phyloP scores from a whole-genome alignment of 352 stramenopile genomes.

The Phytophthora niederhauseri region DNA sequence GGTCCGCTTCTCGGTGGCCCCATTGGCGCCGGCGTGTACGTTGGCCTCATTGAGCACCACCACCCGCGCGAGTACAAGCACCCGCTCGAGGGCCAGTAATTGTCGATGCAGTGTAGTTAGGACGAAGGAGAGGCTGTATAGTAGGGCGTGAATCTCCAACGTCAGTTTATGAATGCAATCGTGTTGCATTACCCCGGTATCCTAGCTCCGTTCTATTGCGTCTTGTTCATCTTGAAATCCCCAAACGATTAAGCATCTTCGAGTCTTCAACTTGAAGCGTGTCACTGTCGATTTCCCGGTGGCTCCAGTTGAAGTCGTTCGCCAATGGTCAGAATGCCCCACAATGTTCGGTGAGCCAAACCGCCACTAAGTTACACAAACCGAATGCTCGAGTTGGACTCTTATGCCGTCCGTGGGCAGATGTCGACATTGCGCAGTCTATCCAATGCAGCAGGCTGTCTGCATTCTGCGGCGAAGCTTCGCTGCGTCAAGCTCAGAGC shows the following conservation, averaged over 20 bases:
- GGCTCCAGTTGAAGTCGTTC: background rate
- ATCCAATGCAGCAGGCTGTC: conserved; percentile 20
- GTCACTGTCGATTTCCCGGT: conserved; percentile 2
- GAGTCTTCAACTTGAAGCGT: background rate
- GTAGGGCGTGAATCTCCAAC: conserved; percentile 23
- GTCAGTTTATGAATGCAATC: conserved; percentile 20
- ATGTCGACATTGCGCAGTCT: conserved; percentile 14
- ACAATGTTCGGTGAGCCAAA: background rate
- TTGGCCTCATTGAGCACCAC: conserved; percentile 49
- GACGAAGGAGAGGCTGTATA: conserved; percentile 32
- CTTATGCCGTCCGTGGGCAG: conserved; percentile 24
- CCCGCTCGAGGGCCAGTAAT: conserved; percentile 32
- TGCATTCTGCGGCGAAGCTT: background rate
- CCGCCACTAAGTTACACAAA: background rate
- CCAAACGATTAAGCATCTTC: conserved; percentile 1
- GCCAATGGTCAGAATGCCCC: background rate
- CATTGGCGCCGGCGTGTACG: conserved; percentile 48
- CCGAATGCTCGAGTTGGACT: conserved; percentile 21
- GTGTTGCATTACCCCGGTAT: conserved; percentile 1
- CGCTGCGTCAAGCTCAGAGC: conserved; percentile 8
- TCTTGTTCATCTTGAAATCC: conserved; percentile 8
- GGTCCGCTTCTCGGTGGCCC: conserved; percentile 50
- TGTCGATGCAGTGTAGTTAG: conserved; percentile 14
- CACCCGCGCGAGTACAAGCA: conserved; percentile 57
- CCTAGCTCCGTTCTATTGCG: conserved; percentile 6